Evolutionary conservation across 208 protist genomes (phyloP), one percentile per base, ranked within the genome.

Genomic region (Angomonas desouzai): DNA sequence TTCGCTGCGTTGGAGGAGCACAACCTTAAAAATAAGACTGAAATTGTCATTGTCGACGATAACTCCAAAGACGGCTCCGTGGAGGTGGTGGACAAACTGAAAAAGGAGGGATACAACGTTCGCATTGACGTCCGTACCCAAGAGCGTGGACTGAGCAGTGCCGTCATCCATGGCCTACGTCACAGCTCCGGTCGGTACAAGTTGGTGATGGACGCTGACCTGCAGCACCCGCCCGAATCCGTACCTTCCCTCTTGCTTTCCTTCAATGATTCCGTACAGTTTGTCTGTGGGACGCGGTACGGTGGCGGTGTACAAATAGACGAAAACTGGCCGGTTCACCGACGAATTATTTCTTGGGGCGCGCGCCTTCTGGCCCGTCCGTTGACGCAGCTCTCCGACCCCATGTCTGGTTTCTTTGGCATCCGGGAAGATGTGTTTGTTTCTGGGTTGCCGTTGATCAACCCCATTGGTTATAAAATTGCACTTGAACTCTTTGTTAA

Each of bases 401-500:
- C 93, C 10, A 97, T 97, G 93, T 94, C 90, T 29, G 93, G 93
- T 32, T 95, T 97, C 62, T 97, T 97, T 66, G 87, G 79, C 13
- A 40, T 97, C 9, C 86, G 84, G 11, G 75, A 78, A 28, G 66
- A 72, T 9, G 77, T 81, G 16, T 90, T 94, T 68, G 53, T 68
- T 62, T 59, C 64, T 13, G 87, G 82, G 22, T 47, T 68, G 7
- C 18, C 34, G 13, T 63, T 62, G 27, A 56, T 97, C 48, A 94
- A 83, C 66, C 80, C 93, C 18, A 92, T 96, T 55, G 93, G 93
- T 4, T 97, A 93, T 81, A 97, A 97, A 64, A 97, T 97, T 65
- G 93, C 89, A 1, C 74, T 97, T 27, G 91, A 96, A 64, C 63
- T 96, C 29, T 94, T 94, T 48, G 91, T 96, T 32, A 96, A 96